These are phyloP conservation scores for Phytopythium boreale DNA, from an alignment of 352 stramenopile species.

Conservation along the genomic window DNA sequence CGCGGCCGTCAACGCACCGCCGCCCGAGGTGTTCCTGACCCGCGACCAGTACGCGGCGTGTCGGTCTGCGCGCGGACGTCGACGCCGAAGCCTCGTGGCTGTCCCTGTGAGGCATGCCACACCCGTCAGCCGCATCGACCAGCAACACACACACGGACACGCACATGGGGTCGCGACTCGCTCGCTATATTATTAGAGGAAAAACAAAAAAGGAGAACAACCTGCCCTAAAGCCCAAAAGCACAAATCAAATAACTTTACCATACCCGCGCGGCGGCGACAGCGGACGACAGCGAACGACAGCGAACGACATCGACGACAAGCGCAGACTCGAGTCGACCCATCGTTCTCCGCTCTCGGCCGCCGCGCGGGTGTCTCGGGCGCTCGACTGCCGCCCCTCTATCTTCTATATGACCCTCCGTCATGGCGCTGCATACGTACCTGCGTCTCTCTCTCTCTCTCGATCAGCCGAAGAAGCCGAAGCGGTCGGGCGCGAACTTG, in stretches of 20 bases:
- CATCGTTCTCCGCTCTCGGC: too few relatives aligned
- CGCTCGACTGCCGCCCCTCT: neutral
- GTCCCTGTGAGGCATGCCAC: slow-evolving; percentile 6
- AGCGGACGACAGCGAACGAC: too few relatives aligned
- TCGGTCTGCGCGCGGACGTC: slow-evolving; percentile 17
- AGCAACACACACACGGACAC: neutral
- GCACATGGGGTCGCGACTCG: neutral
- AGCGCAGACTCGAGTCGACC: too few relatives aligned
- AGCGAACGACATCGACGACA: neutral
- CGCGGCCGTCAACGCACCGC: neutral
- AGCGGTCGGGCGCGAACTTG: slow-evolving; percentile 80
- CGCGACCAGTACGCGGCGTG: slow-evolving; percentile 38
- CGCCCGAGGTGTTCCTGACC: slow-evolving; percentile 26
- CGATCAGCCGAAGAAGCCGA: slow-evolving; percentile 63
- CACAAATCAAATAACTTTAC: slow-evolving; percentile 2
- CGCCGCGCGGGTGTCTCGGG: neutral
- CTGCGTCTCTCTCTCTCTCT: neutral
- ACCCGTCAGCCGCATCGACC: neutral
- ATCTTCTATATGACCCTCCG: slow-evolving; percentile 6
- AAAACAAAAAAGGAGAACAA: neutral
- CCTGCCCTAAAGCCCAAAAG: neutral
- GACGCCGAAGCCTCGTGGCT: slow-evolving; percentile 30
- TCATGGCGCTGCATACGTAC: slow-evolving; percentile 3
- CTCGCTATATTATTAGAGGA: neutral
- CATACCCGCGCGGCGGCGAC: neutral